Evolutionary conservation across 78 protist genomes (phyloP).

Genomic region (Dictyostelium intermedium): DNA sequence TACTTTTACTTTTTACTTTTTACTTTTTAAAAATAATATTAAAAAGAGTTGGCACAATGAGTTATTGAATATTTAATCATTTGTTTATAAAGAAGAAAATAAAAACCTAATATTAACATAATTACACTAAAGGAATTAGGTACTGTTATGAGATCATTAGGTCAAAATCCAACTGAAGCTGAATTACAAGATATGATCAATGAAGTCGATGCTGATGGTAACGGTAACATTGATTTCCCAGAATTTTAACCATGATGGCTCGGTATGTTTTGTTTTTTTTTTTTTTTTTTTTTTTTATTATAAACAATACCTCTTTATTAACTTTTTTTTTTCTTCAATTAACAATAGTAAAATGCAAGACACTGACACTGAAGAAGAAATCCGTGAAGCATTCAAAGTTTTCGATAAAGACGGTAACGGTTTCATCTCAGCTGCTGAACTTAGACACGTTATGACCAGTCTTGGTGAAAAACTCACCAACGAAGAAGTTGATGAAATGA

Average conservation of each 20-base stretch:
- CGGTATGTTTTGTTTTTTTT: slow-evolving; percentile 39
- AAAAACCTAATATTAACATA: not conserved
- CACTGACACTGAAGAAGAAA: slow-evolving; percentile 98
- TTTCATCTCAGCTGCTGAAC: slow-evolving; percentile 98
- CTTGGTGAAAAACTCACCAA: slow-evolving; percentile 97
- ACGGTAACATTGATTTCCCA: slow-evolving; percentile 97
- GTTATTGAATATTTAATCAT: no score
- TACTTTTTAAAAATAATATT: no score
- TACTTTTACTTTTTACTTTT: no score
- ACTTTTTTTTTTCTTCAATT: not conserved
- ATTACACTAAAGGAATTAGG: slow-evolving; percentile 49
- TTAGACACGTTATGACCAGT: slow-evolving; percentile 97
- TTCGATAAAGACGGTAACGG: slow-evolving; percentile 99
- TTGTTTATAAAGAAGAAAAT: no score
- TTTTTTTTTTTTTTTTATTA: not conserved
- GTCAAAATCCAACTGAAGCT: slow-evolving; percentile 99
- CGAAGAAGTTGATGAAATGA: slow-evolving; percentile 98
- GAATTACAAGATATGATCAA: slow-evolving; percentile 99
- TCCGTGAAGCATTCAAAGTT: slow-evolving; percentile 99
- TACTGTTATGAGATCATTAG: slow-evolving; percentile 93
- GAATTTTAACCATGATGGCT: slow-evolving; percentile 95
- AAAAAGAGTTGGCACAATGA: no score
- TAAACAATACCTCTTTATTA: no score
- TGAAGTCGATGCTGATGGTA: slow-evolving; percentile 94
- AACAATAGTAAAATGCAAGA: slow-evolving; percentile 97